Evolutionary conservation across 129 eudicot species (phyloP), one percentile per base, ranked within the genome.

Genomic region (Pseudognaphalium luteoalbum): DNA sequence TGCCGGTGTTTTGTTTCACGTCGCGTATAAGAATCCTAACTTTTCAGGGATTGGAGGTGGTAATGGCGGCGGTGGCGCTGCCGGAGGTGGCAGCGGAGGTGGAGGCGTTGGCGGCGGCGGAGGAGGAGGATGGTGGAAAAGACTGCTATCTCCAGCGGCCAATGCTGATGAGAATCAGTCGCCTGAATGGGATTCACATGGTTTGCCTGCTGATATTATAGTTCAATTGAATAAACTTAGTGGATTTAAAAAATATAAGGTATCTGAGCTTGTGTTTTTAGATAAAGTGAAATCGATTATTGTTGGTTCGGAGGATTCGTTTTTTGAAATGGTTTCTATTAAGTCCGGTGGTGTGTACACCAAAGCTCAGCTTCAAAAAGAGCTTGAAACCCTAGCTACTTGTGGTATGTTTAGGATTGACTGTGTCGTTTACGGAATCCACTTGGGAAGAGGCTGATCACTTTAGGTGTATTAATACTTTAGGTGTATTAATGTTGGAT

Each of bases 401-500:
- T 87, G 96, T 51, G 98, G 98, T 8, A 88, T 91, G 98, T 91
- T 94, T 34, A 0, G 88, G 80, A 10, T 41, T 91, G 3, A 84
- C 81, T 0, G 80, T 91, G 25, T 80, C 87, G 1, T 91, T 94
- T 41, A 42, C 75, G 0, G 97, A 94, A 65, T 79, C 87, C 4
- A 88, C 93, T 3, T 94, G 98, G 98, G 85, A 82, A 60, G 77
- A 85, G 9, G 91, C 91, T 2, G 86, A 91, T 57, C 71, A 63
- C 37, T 88, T 91, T 74, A 84, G 79, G 84, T 94, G n/a, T n/a
- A n/a, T n/a, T n/a, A n/a, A n/a, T n/a, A n/a, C n/a, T n/a, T n/a
- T n/a, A n/a, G n/a, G n/a, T n/a, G 96, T 33, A 94, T 91, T 41
- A 91, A 89, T 74, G 98, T 94, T 12, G 97, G 97, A 12, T 75